Percentiles rank a stretch among this genome's conserved stretches.
Evolutionary conservation across 192 early-diverging fungal genomes (phyloP).

Genomic region (Neocallimastix lanati): DNA sequence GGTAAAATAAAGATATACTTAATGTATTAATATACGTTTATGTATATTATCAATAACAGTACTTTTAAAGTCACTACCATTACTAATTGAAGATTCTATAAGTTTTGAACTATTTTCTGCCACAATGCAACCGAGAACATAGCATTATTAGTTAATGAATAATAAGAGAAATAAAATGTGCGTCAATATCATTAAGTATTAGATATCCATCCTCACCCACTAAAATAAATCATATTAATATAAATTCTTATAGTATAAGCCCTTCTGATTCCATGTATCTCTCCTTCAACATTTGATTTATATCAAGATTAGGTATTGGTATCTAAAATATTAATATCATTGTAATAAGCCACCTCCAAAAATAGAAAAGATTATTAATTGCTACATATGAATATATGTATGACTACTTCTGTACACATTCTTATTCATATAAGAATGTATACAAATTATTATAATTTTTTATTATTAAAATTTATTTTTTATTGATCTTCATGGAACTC

Average conservation of each 20-base stretch:
- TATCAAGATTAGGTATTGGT: constrained; percentile 55
- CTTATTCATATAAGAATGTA: constrained; percentile 63
- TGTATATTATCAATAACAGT: background rate
- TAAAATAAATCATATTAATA: constrained; percentile 52
- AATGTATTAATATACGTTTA: constrained; percentile 38
- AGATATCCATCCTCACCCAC: constrained; percentile 70
- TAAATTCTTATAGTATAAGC: constrained; percentile 68
- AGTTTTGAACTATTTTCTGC: background rate
- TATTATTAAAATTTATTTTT: too few species aligned
- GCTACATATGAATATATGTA: constrained; percentile 57
- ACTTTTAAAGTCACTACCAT: background rate
- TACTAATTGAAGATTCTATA: background rate
- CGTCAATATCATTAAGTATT: constrained; percentile 62
- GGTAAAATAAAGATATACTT: constrained; percentile 43
- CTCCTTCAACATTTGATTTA: constrained; percentile 21
- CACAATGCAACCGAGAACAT: background rate
- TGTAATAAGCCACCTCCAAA: constrained; percentile 84
- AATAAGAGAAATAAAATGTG: constrained; percentile 3
- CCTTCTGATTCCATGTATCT: constrained; percentile 44
- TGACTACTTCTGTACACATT: constrained; percentile 63
- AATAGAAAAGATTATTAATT: constrained; percentile 45
- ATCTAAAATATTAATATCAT: constrained; percentile 60
- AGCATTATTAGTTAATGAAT: background rate
- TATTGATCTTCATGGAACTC: too few species aligned
- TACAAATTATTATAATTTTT: too few species aligned